Base-by-base conservation (phyloP, 2,329 filamentous ascomycete genomes). In the Aspergillus caelatus region DNA sequence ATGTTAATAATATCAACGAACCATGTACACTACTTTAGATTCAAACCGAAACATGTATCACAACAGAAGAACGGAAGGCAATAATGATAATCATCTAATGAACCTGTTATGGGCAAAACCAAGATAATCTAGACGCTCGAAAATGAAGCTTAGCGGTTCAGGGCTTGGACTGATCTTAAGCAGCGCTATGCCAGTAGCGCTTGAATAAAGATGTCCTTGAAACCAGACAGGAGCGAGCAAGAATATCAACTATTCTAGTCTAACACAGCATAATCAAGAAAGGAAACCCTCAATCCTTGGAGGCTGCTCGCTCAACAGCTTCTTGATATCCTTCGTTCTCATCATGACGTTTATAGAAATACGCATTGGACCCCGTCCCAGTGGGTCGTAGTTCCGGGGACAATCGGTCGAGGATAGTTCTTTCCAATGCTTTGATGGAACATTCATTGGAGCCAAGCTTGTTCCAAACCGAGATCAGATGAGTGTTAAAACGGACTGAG, bases 401-500 rank as follows among this genome's bases (percentile, higher is more conserved):
- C 34, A 97, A 82, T 68, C 91, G 87, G 58, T 89, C 86, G 55
- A 96, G 82, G 58, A 97, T 89, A 55, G 88, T 90, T 66, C 87
- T 81, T 56, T 94, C 84, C 64, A 97, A 85, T 67, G 84, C 86
- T 74, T 94, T 88, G 70, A 95, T 86, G 7, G 93, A 95, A 70
- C 86, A 88, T 73, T 92, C 85, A 79, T 95, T 93, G 64, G 88
- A 89, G 26, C 89, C 89, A 73, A 96, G 91, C 66, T 95, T 92
- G 81, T 97, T 95, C 94, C 94, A 98, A 73, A 98, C 87, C 70
- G 91, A 91, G 75, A 97, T 90, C 67, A 97, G 87, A 76, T 94
- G 89, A 34, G 89, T 91, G 80, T 94, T 96, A 85, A 95, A 96
- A 72, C 94, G 90, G 62, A 94, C 91, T 1, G 91, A 93, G 68